Evolutionary conservation across 306 rosid genomes (phyloP), one percentile per base, ranked within the genome.

Genomic region (Hippophae rhamnoides): DNA sequence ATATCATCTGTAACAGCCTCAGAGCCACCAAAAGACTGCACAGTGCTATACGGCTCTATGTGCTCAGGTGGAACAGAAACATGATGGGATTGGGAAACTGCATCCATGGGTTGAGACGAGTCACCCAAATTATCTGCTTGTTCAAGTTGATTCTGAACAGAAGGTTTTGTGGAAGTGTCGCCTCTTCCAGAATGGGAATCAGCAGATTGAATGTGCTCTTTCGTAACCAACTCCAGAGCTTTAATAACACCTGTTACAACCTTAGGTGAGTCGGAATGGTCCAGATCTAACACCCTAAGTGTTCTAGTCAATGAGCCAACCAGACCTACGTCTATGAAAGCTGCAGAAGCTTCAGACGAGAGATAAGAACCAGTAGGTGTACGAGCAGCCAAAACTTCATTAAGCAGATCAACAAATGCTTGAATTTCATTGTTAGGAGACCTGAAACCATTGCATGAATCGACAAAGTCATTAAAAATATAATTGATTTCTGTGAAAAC

Each of bases 1-100:
- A 90, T 90, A 83, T 83, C 95, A 76, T 87, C 96, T 54, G 90
- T 85, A 63, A 85, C 82, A 68, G 92, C 94, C 82, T 85, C 90
- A 54, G 97, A 90, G 31, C 94, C 96, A 75, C 83, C 95, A 83
- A 74, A 83, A 45, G 90, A 70, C 51, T 77, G 94, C 58, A 76
- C 66, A 31, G 70, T 78, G 60, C 69, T 80, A 73, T 77, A 87
- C 58, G 95, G 56, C 71, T 73, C 90, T 54, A 67, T 77, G 64
- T 74, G 86, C 54, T 78, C 87, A 55, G 81, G 71, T 61, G 81
- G 82, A 52, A 76, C 64, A 44, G 94, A 78, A 67, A 69, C 79
- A 12, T 63, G 90, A 72, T 76, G 78, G 61, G 67, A 66, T 67
- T 78, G 92, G 64, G 92, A 76, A n/a, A 83, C 76, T 9, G 75